A percentile compares a stretch with the other conserved stretches of the same genome.
phyloP scores from a whole-genome alignment of 352 stramenopile species.

The Albugo laibachii region DNA sequence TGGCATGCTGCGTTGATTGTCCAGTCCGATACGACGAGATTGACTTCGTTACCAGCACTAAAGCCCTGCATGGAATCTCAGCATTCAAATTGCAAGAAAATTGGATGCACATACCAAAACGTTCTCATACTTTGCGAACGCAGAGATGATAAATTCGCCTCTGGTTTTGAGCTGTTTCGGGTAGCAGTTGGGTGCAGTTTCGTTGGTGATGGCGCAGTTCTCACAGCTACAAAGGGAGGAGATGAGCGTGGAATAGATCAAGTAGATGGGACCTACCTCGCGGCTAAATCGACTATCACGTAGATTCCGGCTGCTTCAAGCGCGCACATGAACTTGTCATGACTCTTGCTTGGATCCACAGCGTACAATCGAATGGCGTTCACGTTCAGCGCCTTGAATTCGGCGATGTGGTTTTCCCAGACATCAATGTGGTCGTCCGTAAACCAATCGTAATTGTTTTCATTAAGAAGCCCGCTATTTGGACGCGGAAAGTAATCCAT shows the following conservation, averaged over 20 bases:
- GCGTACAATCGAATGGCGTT: constrained; percentile 55
- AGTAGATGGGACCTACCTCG: constrained; percentile 7
- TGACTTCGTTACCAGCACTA: constrained; percentile 31
- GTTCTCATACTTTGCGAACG: constrained; percentile 39
- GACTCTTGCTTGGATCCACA: constrained; percentile 30
- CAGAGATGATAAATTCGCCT: constrained; percentile 26
- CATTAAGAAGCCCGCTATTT: constrained; percentile 23
- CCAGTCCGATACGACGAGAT: constrained; percentile 14
- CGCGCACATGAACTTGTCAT: constrained; percentile 67
- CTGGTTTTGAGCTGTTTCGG: constrained; percentile 18
- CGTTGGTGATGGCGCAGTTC: constrained; percentile 17
- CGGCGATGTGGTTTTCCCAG: constrained; percentile 23
- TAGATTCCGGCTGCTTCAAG: constrained; percentile 26
- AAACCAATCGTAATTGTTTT: constrained; percentile 37
- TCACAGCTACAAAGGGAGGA: constrained; percentile 7
- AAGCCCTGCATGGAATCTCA: constrained; percentile 11
- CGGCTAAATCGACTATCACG: constrained; percentile 25
- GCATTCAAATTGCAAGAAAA: neutral
- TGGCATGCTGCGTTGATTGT: constrained; percentile 20
- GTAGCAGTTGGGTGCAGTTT: constrained; percentile 20
- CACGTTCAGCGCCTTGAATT: constrained; percentile 36
- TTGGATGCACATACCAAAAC: constrained; percentile 6
- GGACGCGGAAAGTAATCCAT: constrained; percentile 54
- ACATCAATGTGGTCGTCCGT: constrained; percentile 30
- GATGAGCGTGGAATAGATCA: neutral